These are phyloP conservation scores for Sherardia arvensis DNA, from an alignment of 257 asterid species.

Conservation along the genomic window DNA sequence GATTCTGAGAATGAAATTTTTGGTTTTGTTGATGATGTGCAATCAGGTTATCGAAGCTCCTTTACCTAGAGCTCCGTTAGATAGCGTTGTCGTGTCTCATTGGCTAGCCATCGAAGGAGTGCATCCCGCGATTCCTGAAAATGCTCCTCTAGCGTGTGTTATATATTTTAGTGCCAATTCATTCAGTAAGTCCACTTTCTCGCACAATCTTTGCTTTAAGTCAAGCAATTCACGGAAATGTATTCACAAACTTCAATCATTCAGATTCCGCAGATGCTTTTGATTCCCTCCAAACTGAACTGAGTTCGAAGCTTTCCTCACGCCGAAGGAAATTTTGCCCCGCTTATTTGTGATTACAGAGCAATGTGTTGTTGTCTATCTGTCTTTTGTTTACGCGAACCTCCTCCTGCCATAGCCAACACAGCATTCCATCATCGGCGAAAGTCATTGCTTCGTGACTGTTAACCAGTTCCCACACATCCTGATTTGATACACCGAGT, in stretches of 20 bases:
- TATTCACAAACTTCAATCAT: conserved; percentile 29
- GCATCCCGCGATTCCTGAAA: conserved; percentile 96
- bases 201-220: neutral
- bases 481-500: too few species aligned
- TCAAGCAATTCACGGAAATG: neutral
- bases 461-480: too few species aligned
- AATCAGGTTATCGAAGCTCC: conserved; percentile 91
- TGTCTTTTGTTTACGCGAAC: neutral
- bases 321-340: conserved; percentile 75
- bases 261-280: conserved; percentile 35
- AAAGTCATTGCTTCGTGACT: too few species aligned
- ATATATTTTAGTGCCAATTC: too few species aligned
- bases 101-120: conserved; percentile 97
- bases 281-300: conserved; percentile 26
- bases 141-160: conserved; percentile 84
- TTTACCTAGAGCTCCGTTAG: conserved; percentile 87
- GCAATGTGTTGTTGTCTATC: neutral
- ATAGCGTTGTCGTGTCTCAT: conserved; percentile 68
- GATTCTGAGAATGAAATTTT: neutral
- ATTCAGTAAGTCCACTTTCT: conserved; percentile 23
- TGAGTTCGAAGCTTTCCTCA: conserved; percentile 84
- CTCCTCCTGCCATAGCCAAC: too few species aligned
- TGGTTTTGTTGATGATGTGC: conserved; percentile 5
- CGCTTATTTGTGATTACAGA: conserved; percentile 10
- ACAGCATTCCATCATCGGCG: too few species aligned